These are phyloP conservation scores for Flaveria sonorensis DNA, from an alignment of 129 eudicot species.

Conservation along the genomic window DNA sequence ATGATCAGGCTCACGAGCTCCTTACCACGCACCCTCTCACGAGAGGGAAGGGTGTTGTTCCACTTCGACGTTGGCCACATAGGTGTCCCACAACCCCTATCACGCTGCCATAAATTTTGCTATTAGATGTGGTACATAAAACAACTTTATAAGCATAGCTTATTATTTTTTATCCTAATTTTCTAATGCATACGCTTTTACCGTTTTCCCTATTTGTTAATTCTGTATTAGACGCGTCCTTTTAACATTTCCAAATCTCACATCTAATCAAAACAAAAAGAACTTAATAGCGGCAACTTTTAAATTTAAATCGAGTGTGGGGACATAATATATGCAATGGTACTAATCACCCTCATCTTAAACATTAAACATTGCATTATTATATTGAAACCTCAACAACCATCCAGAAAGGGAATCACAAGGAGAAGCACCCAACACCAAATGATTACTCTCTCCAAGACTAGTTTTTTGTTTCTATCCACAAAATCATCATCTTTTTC, in stretches of 20 bases:
- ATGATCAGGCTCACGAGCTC: no score
- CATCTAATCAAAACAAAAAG: background rate
- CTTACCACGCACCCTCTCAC: no score
- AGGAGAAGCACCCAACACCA: slow-evolving; percentile 28
- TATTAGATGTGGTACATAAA: no score
- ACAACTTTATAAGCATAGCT: no score
- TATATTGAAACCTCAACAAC: slow-evolving; percentile 29
- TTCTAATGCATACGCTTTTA: no score
- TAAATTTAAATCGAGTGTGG: slow-evolving; percentile 21
- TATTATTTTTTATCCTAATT: no score
- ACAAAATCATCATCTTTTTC: slow-evolving; percentile 13
- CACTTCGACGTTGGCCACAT: no score
- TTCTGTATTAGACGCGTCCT: background rate
- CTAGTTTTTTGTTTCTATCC: slow-evolving; percentile 37
- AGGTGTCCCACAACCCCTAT: no score
- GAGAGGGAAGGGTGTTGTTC: no score
- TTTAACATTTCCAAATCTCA: background rate
- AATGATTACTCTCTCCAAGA: slow-evolving; percentile 16
- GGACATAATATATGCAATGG: slow-evolving; percentile 9
- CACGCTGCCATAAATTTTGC: no score
- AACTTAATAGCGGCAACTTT: slow-evolving; percentile 36
- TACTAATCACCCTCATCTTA: background rate
- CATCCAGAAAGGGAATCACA: slow-evolving; percentile 22
- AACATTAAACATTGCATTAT: slow-evolving; percentile 6
- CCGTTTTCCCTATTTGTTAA: no score